Evolutionary conservation across 371 early-diverging fungal species (phyloP), one percentile per base, ranked within the genome.

Genomic region (Rhizopus delemar): DNA sequence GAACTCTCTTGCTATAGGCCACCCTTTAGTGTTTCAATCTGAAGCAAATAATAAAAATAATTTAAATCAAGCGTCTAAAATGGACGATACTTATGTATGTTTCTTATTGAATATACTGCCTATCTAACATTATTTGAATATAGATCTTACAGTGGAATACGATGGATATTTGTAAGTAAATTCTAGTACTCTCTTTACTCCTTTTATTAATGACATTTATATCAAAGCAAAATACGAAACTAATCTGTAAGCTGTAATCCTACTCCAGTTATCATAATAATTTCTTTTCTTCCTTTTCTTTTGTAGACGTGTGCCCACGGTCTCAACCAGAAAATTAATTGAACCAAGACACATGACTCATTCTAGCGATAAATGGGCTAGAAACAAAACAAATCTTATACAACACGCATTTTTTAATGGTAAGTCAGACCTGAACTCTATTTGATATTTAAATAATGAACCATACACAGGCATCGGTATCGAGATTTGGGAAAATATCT

Each of bases 331-430:
- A 31, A 69, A 69, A 32, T 56, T 61, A 6, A 34, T 65, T 28
- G 69, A 69, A 8, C 53, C 69, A 31, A 60, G 46, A 34, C 69
- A 65, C 34, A 69, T 69, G 69, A 62, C 62, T 2, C 65, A 53
- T 55, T 33, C 62, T 28, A 61, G 53, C n/a, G 55, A 60, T 28
- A 64, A 65, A 45, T 69, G 69, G 69, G 61, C 56, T 13, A 60
- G 62, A 65, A 69, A 65, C 59, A 69, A 69, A 50, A 69, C 65
- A 13, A 33, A 49, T 36, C 46, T 65, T 54, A 62, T 69, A 16
- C 69, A 69, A 46, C 62, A 65, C 38, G 61, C 65, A 4, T 69
- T 69, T 46, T 69, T 69, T 33, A 69, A 69, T 53, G 69, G 69
- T 65, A 69, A 36, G 8, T 31, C 28, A 7, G 3, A 38, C 4